Evolutionary conservation across 371 early-diverging fungal species (phyloP).

Genomic region (Fennellomyces sp.): DNA sequence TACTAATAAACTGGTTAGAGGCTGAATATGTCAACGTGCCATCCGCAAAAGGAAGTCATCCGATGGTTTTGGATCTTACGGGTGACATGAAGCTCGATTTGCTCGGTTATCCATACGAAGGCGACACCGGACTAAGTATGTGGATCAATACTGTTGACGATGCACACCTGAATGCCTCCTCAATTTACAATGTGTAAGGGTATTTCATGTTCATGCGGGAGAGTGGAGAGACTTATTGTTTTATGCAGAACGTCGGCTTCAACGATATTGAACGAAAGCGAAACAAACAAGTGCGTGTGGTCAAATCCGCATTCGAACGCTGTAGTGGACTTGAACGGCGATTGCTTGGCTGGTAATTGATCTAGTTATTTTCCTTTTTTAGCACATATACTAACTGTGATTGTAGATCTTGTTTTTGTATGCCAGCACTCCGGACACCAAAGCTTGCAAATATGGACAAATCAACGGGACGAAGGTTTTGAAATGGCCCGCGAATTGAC

Average conservation of each 20-base stretch:
- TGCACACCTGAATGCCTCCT: constrained; percentile 14
- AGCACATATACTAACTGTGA: background rate
- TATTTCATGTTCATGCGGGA: background rate
- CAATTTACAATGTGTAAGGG: constrained; percentile 41
- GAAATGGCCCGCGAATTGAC: constrained; percentile 53
- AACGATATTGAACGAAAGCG: constrained; percentile 19
- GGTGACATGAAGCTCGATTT: constrained; percentile 83
- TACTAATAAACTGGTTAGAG: constrained; percentile 25
- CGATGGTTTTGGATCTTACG: constrained; percentile 79
- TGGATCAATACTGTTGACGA: constrained; percentile 56
- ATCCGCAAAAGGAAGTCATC: constrained; percentile 64
- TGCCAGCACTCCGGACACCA: constrained; percentile 55
- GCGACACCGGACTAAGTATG: constrained; percentile 40
- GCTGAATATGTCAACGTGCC: constrained; percentile 47
- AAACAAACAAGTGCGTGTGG: constrained; percentile 60
- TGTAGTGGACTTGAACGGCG: constrained; percentile 90
- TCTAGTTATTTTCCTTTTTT: background rate
- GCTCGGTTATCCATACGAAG: constrained; percentile 67
- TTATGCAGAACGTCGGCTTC: constrained; percentile 33
- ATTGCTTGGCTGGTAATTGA: constrained; percentile 76
- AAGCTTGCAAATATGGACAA: constrained; percentile 81
- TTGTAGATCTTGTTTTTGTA: constrained; percentile 80
- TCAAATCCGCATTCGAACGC: constrained; percentile 87
- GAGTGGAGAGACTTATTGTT: background rate
- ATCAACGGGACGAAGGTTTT: constrained; percentile 66